Conservation (phyloP, 306 rosid species). For the Potentilla sterilis region DNA sequence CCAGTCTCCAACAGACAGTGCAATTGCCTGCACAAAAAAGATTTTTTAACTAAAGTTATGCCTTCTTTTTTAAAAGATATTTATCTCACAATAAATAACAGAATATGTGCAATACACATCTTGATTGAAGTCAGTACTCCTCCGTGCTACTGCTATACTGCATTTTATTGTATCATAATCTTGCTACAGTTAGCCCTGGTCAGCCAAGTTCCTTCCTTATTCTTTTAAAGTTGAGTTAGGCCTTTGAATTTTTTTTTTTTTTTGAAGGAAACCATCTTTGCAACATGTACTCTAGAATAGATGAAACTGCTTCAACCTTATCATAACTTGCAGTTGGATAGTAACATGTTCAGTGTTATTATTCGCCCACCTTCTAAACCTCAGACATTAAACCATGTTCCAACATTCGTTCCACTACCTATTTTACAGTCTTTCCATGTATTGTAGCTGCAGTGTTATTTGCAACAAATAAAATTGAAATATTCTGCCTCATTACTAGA, state of each 20-base stretch:
- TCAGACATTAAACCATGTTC: neutral
- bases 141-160: neutral
- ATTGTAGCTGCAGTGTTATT: neutral
- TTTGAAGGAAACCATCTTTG: neutral
- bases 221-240: neutral
- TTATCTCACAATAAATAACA: slow-evolving; percentile 7
- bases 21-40: slow-evolving; percentile 57
- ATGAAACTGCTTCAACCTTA: neutral
- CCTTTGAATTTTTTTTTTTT: neutral
- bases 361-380: neutral
- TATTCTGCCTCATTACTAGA: neutral
- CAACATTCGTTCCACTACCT: neutral
- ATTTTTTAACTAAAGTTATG: neutral
- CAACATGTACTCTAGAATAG: neutral
- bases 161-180: neutral
- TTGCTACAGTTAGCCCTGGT: neutral
- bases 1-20: slow-evolving; percentile 86
- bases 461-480: neutral
- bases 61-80: neutral
- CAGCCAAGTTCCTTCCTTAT: no score
- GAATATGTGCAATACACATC: neutral
- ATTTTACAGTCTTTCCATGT: neutral
- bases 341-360: neutral
- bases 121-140: neutral
- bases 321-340: neutral